Evolutionary conservation across 164 flowering plant genomes (phyloP).

Genomic region (Nymphaea thermarum): DNA sequence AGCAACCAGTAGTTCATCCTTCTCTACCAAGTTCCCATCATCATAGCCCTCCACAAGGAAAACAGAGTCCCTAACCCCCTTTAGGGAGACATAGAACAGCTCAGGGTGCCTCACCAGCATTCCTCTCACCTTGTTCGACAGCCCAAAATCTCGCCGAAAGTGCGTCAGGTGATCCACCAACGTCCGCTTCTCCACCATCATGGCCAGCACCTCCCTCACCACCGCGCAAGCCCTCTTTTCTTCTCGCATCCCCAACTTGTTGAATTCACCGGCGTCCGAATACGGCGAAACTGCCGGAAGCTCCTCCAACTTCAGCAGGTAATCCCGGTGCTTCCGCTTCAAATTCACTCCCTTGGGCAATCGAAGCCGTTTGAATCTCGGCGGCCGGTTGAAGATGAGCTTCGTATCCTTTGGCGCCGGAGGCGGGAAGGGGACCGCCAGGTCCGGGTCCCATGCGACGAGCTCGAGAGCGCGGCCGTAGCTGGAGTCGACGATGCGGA

Average conservation of each 20-base stretch:
- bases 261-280: conserved; percentile 20
- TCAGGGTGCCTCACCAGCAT: conserved; percentile 93
- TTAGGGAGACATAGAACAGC: conserved; percentile 77
- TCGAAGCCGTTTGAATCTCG: conserved; percentile 67
- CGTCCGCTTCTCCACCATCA: conserved; percentile 82
- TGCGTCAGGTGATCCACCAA: conserved; percentile 79
- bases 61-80: conserved; percentile 83
- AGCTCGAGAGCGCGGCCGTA: conserved; percentile 94
- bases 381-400: conserved; percentile 70
- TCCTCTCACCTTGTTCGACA: conserved; percentile 69
- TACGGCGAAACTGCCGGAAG: conserved; percentile 61
- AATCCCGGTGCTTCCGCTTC: conserved; percentile 58
- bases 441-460: conserved; percentile 51
- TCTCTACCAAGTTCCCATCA: conserved; percentile 47
- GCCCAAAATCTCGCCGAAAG: conserved; percentile 77
- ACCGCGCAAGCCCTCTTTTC: conserved; percentile 88
- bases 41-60: conserved; percentile 78
- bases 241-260: conserved; percentile 42
- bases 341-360: conserved; percentile 69
- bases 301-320: conserved; percentile 52
- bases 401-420: conserved; percentile 13
- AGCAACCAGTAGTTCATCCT: conserved; percentile 35
- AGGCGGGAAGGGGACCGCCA: conserved; percentile 37
- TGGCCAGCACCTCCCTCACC: conserved; percentile 79
- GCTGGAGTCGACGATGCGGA: conserved; percentile 69